Evolutionary conservation across 192 early-diverging fungal genomes (phyloP).

Genomic region (Coemansia sp.): DNA sequence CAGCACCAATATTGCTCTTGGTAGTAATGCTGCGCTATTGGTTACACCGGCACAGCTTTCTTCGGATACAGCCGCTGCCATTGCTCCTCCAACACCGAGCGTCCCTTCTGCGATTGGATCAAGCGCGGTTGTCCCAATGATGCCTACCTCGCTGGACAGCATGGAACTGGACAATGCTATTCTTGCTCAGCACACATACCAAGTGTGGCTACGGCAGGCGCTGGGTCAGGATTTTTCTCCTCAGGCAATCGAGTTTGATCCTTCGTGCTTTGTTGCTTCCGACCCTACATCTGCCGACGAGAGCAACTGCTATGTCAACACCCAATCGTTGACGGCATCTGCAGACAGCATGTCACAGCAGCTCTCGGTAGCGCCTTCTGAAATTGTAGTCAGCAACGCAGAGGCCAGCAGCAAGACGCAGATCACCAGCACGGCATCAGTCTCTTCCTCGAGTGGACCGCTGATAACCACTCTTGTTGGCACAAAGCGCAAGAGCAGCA

Average conservation of each 20-base stretch:
- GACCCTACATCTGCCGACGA: slow-evolving; percentile 22
- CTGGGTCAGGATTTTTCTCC: slow-evolving; percentile 37
- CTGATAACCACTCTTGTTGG: slow-evolving; percentile 37
- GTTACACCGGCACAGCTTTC: too few relatives aligned
- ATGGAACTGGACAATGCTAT: slow-evolving; percentile 11
- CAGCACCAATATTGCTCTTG: neutral
- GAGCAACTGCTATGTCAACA: slow-evolving; percentile 8
- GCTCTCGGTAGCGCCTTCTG: neutral
- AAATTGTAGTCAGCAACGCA: neutral
- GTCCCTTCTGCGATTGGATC: neutral
- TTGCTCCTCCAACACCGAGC: neutral
- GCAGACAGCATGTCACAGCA: slow-evolving; percentile 2
- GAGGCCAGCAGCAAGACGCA: neutral
- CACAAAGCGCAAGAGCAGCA: slow-evolving; percentile 50
- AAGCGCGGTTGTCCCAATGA: slow-evolving; percentile 1
- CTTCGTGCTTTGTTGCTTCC: slow-evolving; percentile 29
- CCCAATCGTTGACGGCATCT: slow-evolving; percentile 8
- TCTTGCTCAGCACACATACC: slow-evolving; percentile 19
- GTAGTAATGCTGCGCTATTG: neutral
- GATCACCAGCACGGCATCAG: slow-evolving; percentile 4
- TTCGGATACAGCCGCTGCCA: neutral
- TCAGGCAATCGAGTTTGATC: slow-evolving; percentile 36
- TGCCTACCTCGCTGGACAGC: neutral
- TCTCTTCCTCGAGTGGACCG: slow-evolving; percentile 21
- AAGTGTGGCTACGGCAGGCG: slow-evolving; percentile 15